Evolutionary conservation across 2,329 filamentous ascomycete genomes (phyloP), one percentile per base, ranked within the genome.

Genomic region (Pestalotiopsis sp.): DNA sequence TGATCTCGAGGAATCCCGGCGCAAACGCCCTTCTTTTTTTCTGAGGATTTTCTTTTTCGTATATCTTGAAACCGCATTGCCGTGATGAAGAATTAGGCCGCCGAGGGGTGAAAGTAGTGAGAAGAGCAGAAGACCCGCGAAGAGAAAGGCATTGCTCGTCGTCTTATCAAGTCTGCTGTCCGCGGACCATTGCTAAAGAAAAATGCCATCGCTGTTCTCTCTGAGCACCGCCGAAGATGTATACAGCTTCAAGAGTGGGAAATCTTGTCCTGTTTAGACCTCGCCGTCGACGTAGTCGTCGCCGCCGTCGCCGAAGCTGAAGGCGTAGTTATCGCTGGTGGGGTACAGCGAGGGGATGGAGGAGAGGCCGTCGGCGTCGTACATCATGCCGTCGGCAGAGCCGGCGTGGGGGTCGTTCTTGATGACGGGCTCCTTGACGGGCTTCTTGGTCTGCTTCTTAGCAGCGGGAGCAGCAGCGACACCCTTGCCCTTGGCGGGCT

Each of bases 351-450:
- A 62, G 2, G 25, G 27, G 31, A 20, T 12, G 17, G 17, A 20
- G 14, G 45, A 20, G 17, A 52, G n/a, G 17, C 14, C 14, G 45
- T 52, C 14, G 45, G 45, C 9, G 17, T 52, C 17, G n/a, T 7
- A 39, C 31, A 66, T 17, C 31, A 66, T 17, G 39, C 62, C 39
- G 11, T 38, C 13, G 31, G 38, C 11, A 13, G 36, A 25, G 59
- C 59, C 36, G 31, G 14, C 17, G 9, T 3, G 23, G 59, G 23
- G 14, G 4, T 56, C 13, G 6, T 38, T 31, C 57, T 67, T 58
- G 25, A 67, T 56, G 9, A 58, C 68, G 49, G 68, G 68, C 45
- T 67, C 66, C 71, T 78, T 80, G 70, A 77, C 75, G 23, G 67
- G 63, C n/a, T 71, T 66, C 59, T 70, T 68, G 61, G 14, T 9